phyloP scores from a whole-genome alignment of 2,329 filamentous ascomycete genomes.

The Bipolaris zeicola region DNA sequence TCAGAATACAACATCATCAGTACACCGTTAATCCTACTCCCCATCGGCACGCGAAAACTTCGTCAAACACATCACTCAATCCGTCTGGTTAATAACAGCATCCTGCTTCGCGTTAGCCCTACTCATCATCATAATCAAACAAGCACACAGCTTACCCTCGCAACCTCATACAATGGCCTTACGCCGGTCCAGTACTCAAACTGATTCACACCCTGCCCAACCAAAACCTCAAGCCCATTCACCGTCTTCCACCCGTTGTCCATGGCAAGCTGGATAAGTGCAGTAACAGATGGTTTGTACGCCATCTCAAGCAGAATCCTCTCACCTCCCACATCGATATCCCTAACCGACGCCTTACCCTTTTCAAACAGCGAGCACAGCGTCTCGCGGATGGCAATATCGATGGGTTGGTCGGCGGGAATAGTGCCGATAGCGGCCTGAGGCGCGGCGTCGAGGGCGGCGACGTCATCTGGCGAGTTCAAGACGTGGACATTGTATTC shows the following conservation, averaged over 20 bases:
- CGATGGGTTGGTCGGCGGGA: slow-evolving; percentile 84
- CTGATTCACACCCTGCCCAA: slow-evolving; percentile 85
- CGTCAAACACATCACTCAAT: neutral
- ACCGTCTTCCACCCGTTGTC: slow-evolving; percentile 81
- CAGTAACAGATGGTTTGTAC: slow-evolving; percentile 85
- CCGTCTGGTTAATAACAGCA: slow-evolving; percentile 24
- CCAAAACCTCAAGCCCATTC: slow-evolving; percentile 84
- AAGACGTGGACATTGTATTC: slow-evolving; percentile 69
- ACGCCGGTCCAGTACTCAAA: slow-evolving; percentile 88
- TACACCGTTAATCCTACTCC: too few relatives aligned
- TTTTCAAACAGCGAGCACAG: slow-evolving; percentile 61
- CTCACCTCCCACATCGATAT: slow-evolving; percentile 35
- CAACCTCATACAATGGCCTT: slow-evolving; percentile 71
- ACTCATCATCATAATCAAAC: neutral
- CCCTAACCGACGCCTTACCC: slow-evolving; percentile 21
- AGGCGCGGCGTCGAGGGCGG: slow-evolving; percentile 57
- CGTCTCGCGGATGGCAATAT: slow-evolving; percentile 69
- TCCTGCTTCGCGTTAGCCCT: slow-evolving; percentile 19
- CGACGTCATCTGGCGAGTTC: slow-evolving; percentile 57
- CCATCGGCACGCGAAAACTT: too few relatives aligned
- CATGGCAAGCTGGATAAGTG: slow-evolving; percentile 81
- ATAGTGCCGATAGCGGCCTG: slow-evolving; percentile 86
- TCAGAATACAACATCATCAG: too few relatives aligned
- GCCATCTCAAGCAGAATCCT: slow-evolving; percentile 87
- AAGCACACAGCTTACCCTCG: slow-evolving; percentile 57